Conservation (phyloP, 768 basidiomycete species). For the Sporobolomyces phaffii region DNA sequence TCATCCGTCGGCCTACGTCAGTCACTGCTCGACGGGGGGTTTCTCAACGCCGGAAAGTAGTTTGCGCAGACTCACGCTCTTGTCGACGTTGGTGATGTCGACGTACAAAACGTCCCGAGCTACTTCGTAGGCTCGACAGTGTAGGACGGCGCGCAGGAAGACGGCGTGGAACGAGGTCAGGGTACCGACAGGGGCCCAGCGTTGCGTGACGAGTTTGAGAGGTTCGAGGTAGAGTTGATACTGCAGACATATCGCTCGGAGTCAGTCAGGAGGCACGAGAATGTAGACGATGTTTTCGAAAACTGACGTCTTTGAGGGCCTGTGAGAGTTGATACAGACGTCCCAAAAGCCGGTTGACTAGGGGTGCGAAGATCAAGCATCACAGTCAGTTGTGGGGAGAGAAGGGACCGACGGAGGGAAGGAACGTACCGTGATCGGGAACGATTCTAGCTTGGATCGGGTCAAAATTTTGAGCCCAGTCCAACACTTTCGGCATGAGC, state of each 20-base stretch:
- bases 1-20: neutral
- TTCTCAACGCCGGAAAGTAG: too few relatives aligned
- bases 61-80: neutral
- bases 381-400: too few relatives aligned
- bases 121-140: constrained; percentile 53
- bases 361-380: too few relatives aligned
- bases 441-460: constrained; percentile 4
- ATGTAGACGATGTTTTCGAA: too few relatives aligned
- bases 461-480: constrained; percentile 3
- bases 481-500: neutral
- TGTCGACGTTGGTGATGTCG: constrained; percentile 66
- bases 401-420: neutral
- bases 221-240: constrained; percentile 55
- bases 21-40: too few relatives aligned
- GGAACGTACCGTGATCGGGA: constrained; percentile 12
- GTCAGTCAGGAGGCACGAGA: neutral
- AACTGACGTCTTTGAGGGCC: neutral
- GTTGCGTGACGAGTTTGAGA: constrained; percentile 57
- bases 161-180: constrained; percentile 66
- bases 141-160: constrained; percentile 59
- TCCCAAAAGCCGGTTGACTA: too few relatives aligned
- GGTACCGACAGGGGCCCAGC: constrained; percentile 57
- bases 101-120: constrained; percentile 59
- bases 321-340: too few relatives aligned
- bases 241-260: too few relatives aligned